Evolutionary conservation across 2,329 filamentous ascomycete genomes (phyloP), one percentile per base, ranked within the genome.

Genomic region (Boeremia exigua): DNA sequence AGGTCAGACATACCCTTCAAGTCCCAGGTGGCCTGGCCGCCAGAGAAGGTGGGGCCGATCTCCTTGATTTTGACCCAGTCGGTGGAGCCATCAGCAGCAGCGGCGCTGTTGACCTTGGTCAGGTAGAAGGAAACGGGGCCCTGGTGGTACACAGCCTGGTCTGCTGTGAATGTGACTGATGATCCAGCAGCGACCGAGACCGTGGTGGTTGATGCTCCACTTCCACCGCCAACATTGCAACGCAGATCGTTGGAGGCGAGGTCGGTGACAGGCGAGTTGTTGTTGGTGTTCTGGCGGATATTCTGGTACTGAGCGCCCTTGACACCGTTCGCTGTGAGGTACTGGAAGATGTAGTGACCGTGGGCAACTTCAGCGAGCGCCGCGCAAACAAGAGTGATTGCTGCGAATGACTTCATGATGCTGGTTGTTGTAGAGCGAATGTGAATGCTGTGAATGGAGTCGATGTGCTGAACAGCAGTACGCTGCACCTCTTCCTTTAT

Each of bases 1-100:
- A 2, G 15, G 17, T 17, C 17, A 9, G 14, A 66, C 73, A 42
- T 64, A 70, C 69, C 28, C 40, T 56, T 61, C 65, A 75, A 48
- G 48, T 76, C 70, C 74, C 70, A 72, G 14, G 54, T 66, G 3
- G 72, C 69, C 48, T 70, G 63, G 10, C 72, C 70, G n/a, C 64
- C 61, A 10, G 65, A 66, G 62, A 77, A 77, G 14, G 62, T 63
- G 8, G 73, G 73, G 1, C 73, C 72, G 44, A 75, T 74, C 58
- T 75, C 72, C 63, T 75, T 76, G 66, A 76, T 75, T 66, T 70
- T 72, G 60, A 73, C 72, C 75, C 75, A 76, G 48, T 75, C 72
- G 23, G 67, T 59, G 17, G 73, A 76, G 14, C 75, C 75, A 48
- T 76, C 74, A 8, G 73, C 65, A 15, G 65, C 49, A 14, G 62